Conservation (phyloP, 2,329 filamentous ascomycete genomes). For the Aspergillus spinulosporus region DNA sequence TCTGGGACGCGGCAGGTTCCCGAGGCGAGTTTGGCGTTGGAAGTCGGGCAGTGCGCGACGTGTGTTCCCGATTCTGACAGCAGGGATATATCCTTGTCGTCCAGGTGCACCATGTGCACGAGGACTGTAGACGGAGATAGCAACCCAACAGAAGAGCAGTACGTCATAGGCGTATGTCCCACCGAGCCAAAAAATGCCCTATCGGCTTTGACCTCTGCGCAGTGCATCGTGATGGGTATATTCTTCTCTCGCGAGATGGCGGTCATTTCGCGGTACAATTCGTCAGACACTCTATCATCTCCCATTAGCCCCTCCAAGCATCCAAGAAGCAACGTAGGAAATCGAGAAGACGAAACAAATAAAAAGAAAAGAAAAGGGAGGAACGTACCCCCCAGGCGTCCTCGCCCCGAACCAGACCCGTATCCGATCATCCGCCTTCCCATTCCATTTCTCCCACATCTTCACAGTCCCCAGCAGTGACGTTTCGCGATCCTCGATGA, state of each 20-base stretch:
- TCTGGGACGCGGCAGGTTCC: constrained; percentile 52
- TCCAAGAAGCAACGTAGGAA: no score
- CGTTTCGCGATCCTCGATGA: no score
- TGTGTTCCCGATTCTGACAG: constrained; percentile 44
- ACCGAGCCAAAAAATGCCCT: constrained; percentile 22
- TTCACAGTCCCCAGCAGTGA: no score
- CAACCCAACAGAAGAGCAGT: no score
- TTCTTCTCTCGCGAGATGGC: constrained; percentile 40
- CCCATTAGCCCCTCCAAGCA: constrained; percentile 13
- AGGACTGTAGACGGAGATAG: constrained; percentile 35
- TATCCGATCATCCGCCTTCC: no score
- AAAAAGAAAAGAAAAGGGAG: no score
- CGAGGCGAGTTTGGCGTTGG: constrained; percentile 55
- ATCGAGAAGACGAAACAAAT: no score
- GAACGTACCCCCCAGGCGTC: no score
- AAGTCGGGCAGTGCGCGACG: constrained; percentile 55
- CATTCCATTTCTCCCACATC: no score
- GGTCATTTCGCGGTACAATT: constrained; percentile 44
- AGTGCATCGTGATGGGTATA: constrained; percentile 52
- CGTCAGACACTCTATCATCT: constrained; percentile 24
- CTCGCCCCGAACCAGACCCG: no score
- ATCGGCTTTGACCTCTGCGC: constrained; percentile 36
- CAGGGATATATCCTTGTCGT: constrained; percentile 48
- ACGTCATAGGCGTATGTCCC: constrained; percentile 40
- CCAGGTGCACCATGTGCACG: constrained; percentile 55